Evolutionary conservation across 2,329 filamentous ascomycete species (phyloP).

Genomic region (Fusarium sp.): DNA sequence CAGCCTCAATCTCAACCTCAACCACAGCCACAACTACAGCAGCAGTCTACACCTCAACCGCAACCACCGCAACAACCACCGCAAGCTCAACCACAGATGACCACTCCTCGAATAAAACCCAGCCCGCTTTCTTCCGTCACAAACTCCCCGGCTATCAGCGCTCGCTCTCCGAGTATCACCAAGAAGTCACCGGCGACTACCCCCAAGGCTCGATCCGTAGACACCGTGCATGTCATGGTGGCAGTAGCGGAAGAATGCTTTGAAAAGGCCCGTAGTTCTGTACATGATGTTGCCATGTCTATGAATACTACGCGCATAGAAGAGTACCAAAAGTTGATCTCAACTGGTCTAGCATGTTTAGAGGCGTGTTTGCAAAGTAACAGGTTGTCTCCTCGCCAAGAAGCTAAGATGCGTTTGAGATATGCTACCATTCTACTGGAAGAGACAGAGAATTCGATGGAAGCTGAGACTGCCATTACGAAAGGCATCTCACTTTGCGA

Average conservation of each 20-base stretch:
- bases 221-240: constrained; percentile 70
- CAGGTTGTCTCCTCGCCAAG: constrained; percentile 70
- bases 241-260: constrained; percentile 83
- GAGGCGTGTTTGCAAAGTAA: constrained; percentile 74
- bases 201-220: constrained; percentile 56
- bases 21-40: constrained; percentile 22
- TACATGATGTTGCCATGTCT: constrained; percentile 58
- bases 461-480: constrained; percentile 76
- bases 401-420: constrained; percentile 75
- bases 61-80: constrained; percentile 16
- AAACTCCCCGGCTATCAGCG: constrained; percentile 56
- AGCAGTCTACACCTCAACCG: constrained; percentile 15
- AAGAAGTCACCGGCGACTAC: constrained; percentile 57
- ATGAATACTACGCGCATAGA: constrained; percentile 59
- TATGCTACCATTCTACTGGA: constrained; percentile 78
- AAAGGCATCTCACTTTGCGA: constrained; percentile 78
- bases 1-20: constrained; percentile 25
- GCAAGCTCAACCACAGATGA: constrained; percentile 35
- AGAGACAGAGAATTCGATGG: constrained; percentile 80
- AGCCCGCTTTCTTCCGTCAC: constrained; percentile 55
- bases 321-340: constrained; percentile 78
- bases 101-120: constrained; percentile 47
- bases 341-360: constrained; percentile 77
- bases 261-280: constrained; percentile 68
- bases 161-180: constrained; percentile 54